A percentile compares a stretch with the other conserved stretches of the same genome.
phyloP scores from a whole-genome alignment of 495 filamentous ascomycete species.

The Xylaria nigripes region DNA sequence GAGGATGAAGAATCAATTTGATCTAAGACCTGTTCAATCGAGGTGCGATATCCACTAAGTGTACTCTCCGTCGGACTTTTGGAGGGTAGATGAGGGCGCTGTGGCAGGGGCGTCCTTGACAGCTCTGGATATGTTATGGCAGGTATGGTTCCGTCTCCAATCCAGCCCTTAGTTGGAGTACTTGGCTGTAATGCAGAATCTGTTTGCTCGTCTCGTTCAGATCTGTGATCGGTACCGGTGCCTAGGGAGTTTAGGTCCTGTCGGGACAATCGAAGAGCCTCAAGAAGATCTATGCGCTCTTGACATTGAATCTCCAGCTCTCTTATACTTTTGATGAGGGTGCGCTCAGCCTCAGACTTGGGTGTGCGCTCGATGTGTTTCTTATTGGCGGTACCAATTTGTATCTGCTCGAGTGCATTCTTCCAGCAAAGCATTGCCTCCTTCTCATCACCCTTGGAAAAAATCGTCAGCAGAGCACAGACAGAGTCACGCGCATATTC shows the following conservation, averaged over 20 bases:
- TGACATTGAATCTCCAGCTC: conserved; percentile 88
- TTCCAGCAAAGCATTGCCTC: conserved; percentile 92
- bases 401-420: conserved; percentile 82
- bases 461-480: background rate
- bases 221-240: conserved; percentile 1
- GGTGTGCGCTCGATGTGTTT: conserved; percentile 57
- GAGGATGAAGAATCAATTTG: conserved; percentile 19
- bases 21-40: conserved; percentile 15
- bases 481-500: background rate
- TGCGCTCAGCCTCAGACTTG: conserved; percentile 75
- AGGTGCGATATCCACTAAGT: conserved; percentile 20
- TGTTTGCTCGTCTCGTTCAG: conserved; percentile 18
- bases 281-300: conserved; percentile 81
- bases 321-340: conserved; percentile 69
- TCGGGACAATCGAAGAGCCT: conserved; percentile 70
- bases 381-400: conserved; percentile 75
- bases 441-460: conserved; percentile 73
- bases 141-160: conserved; percentile 74
- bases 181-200: conserved; percentile 13
- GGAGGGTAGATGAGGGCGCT: conserved; percentile 44
- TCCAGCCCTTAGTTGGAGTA: conserved; percentile 46
- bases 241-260: conserved; percentile 43
- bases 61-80: conserved; percentile 47
- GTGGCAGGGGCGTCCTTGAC: conserved; percentile 59
- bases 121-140: conserved; percentile 70